Evolutionary conservation across 352 stramenopile genomes (phyloP).

Genomic region (Pythium diclinum): DNA sequence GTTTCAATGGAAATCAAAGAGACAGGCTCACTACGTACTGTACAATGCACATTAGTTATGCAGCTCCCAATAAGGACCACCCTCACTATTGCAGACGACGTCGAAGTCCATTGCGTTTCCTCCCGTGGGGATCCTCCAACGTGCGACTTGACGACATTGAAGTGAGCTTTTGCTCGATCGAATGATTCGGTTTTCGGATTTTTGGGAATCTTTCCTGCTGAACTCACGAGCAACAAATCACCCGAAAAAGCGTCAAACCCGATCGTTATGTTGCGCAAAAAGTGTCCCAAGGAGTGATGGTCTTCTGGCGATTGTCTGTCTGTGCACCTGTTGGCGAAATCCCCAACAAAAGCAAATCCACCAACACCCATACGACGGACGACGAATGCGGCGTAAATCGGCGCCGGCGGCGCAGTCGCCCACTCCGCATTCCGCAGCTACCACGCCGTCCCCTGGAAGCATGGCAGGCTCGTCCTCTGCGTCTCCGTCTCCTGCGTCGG

Average conservation of each 20-base stretch:
- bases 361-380: background rate
- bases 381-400: background rate
- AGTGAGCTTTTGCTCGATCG: background rate
- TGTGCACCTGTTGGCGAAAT: background rate
- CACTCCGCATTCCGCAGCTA: conserved; percentile 16
- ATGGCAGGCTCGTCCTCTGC: background rate
- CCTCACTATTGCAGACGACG: too few species aligned
- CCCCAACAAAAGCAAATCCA: conserved; percentile 5
- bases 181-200: too few species aligned
- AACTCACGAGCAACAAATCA: background rate
- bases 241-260: background rate
- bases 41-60: too few species aligned
- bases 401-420: conserved; percentile 6
- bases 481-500: background rate
- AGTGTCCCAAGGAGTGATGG: conserved; percentile 18
- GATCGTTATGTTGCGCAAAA: conserved; percentile 12
- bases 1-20: too few species aligned
- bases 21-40: too few species aligned
- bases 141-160: background rate
- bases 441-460: background rate
- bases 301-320: conserved; percentile 1
- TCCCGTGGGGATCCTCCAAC: too few species aligned
- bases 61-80: too few species aligned
- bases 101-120: too few species aligned
- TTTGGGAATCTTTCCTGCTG: background rate